Conservation (phyloP, 2,329 filamentous ascomycete species). For the Drechslerella coelobrocha region DNA sequence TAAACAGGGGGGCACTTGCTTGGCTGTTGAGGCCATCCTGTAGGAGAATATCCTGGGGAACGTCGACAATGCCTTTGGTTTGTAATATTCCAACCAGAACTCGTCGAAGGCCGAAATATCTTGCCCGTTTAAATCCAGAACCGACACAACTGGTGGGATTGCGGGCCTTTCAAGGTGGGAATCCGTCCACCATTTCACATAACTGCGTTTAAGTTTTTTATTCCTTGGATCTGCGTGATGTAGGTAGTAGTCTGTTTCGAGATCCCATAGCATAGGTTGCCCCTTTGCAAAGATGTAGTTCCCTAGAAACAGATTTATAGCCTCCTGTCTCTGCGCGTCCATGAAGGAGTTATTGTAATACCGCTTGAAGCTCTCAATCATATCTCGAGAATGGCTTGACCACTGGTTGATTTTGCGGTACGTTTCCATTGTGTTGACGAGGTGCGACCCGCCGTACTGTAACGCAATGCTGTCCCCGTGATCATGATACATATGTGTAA, state of each 20-base stretch:
- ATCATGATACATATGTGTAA: constrained; percentile 98
- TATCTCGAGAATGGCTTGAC: constrained; percentile 95
- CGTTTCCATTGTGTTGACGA: constrained; percentile 99
- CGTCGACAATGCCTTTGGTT: constrained; percentile 83
- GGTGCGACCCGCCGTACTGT: constrained; percentile 94
- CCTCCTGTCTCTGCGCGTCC: constrained; percentile 96
- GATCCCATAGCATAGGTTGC: constrained; percentile 95
- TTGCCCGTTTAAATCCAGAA: constrained; percentile 50
- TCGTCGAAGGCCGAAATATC: constrained; percentile 45
- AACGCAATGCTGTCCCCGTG: constrained; percentile 97
- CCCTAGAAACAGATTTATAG: constrained; percentile 94
- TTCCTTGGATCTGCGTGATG: constrained; percentile 83
- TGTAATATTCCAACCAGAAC: constrained; percentile 97
- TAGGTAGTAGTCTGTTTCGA: constrained; percentile 92
- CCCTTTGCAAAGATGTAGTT: constrained; percentile 90
- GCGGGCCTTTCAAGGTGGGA: constrained; percentile 69
- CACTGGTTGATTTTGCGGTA: constrained; percentile 99
- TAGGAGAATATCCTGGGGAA: constrained; percentile 92
- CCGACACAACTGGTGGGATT: constrained; percentile 60
- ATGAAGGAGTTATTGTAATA: constrained; percentile 99
- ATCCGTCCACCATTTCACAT: constrained; percentile 88
- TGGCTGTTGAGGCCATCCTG: constrained; percentile 87
- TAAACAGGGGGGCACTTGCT: constrained; percentile 68
- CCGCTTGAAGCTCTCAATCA: constrained; percentile 98
- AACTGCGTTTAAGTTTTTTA: constrained; percentile 67